Evolutionary conservation across 1,284 basidiomycete genomes (phyloP).

Genomic region (Sutorius eximius): DNA sequence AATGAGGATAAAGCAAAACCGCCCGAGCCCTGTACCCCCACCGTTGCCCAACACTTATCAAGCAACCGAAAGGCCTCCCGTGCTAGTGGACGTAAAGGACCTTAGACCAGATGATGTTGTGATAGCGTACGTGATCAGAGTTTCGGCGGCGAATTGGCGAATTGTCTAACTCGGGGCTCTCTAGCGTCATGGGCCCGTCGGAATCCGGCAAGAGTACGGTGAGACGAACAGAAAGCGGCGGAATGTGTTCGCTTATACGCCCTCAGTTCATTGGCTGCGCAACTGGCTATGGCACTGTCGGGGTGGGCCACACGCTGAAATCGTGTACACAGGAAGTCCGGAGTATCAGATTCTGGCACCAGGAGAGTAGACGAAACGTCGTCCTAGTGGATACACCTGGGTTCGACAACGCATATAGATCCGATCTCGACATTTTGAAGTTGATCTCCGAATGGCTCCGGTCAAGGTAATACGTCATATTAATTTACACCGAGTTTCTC

Average conservation of each 20-base stretch:
- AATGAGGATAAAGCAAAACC: no score
- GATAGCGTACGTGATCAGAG: conserved; percentile 23
- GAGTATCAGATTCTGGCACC: conserved; percentile 7
- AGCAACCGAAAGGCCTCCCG: background rate
- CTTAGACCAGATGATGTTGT: conserved; percentile 12
- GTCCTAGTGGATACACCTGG: conserved; percentile 26
- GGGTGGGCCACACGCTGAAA: conserved; percentile 14
- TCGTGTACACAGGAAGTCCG: conserved; percentile 18
- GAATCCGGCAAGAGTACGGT: conserved; percentile 14
- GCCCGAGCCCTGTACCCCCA: no score
- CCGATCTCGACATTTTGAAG: conserved; percentile 25
- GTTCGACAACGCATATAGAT: conserved; percentile 17
- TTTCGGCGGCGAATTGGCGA: background rate
- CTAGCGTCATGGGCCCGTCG: conserved; percentile 26
- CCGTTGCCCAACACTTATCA: background rate
- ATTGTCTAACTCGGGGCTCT: background rate
- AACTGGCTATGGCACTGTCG: conserved; percentile 5
- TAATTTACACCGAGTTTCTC: background rate
- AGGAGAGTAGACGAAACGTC: background rate
- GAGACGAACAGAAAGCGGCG: background rate
- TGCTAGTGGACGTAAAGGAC: background rate
- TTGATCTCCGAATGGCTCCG: conserved; percentile 29
- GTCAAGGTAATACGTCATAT: conserved; percentile 7
- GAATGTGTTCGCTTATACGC: background rate
- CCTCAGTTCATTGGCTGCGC: conserved; percentile 29